Conservation (phyloP, 306 rosid species). For the Acmispon strigosus region DNA sequence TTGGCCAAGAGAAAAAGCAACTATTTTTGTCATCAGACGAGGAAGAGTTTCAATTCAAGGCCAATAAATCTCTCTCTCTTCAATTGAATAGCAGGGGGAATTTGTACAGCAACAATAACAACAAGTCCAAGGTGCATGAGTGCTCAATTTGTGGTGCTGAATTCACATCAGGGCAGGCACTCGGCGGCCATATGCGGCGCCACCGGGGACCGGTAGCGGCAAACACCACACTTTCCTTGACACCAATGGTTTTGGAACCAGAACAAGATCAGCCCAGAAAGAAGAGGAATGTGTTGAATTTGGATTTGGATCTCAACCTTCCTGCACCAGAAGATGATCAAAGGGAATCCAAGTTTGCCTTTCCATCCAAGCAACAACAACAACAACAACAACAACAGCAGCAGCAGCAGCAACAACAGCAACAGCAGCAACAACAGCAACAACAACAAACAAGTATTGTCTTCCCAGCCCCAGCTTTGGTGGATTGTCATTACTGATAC, state of each 20-base stretch:
- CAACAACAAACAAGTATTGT: conserved; percentile 41
- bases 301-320: conserved; percentile 95
- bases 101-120: conserved; percentile 28
- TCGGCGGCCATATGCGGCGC: conserved; percentile 93
- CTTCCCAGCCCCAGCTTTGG: conserved; percentile 72
- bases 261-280: conserved; percentile 44
- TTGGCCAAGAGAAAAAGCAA: conserved; percentile 22
- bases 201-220: conserved; percentile 50
- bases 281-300: conserved; percentile 38
- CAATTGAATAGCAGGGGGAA: conserved; percentile 44
- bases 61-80: conserved; percentile 31
- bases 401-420: conserved; percentile 21
- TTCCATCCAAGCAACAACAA: conserved; percentile 52
- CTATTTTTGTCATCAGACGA: conserved; percentile 33
- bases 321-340: conserved; percentile 94
- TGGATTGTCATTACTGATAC: conserved; percentile 86
- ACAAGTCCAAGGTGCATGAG: conserved; percentile 65
- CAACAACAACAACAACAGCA: conserved; percentile 29
- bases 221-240: conserved; percentile 41
- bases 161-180: conserved; percentile 83
- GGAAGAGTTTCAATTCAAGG: conserved; percentile 40
- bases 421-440: conserved; percentile 22
- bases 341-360: conserved; percentile 52
- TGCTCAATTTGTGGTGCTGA: conserved; percentile 81
- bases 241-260: conserved; percentile 42